phyloP scores from a whole-genome alignment of 225 moss, liverwort and hornwort genomes.

The Polytrichum formosum region DNA sequence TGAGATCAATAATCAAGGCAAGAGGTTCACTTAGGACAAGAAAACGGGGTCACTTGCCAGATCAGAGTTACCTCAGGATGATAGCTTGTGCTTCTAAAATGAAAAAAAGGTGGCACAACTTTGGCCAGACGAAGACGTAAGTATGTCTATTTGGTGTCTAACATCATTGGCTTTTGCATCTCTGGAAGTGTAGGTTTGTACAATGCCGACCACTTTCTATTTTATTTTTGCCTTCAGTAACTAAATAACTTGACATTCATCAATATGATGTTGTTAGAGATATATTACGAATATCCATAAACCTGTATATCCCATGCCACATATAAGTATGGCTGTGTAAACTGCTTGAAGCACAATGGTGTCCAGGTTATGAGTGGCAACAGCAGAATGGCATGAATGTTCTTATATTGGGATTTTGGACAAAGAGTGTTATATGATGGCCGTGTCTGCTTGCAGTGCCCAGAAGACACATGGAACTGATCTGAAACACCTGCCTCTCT shows the following conservation, averaged over 20 bases:
- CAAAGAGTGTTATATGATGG: neutral
- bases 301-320: too few species aligned
- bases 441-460: neutral
- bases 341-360: too few species aligned
- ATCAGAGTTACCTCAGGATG: neutral
- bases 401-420: constrained; percentile 2
- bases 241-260: too few species aligned
- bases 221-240: too few species aligned
- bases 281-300: too few species aligned
- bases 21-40: constrained; percentile 5
- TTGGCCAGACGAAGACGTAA: neutral
- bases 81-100: neutral
- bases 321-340: too few species aligned
- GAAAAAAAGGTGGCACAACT: neutral
- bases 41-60: neutral
- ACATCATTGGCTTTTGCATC: neutral
- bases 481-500: neutral
- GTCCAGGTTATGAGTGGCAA: too few species aligned
- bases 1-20: neutral
- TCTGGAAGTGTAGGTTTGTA: neutral
- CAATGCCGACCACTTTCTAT: neutral
- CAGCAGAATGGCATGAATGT: too few species aligned
- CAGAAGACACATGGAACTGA: neutral
- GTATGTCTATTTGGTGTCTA: neutral
- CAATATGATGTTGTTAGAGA: too few species aligned